Base-by-base conservation (phyloP, 495 filamentous ascomycete genomes). In the Penicilliopsis zonata region DNA sequence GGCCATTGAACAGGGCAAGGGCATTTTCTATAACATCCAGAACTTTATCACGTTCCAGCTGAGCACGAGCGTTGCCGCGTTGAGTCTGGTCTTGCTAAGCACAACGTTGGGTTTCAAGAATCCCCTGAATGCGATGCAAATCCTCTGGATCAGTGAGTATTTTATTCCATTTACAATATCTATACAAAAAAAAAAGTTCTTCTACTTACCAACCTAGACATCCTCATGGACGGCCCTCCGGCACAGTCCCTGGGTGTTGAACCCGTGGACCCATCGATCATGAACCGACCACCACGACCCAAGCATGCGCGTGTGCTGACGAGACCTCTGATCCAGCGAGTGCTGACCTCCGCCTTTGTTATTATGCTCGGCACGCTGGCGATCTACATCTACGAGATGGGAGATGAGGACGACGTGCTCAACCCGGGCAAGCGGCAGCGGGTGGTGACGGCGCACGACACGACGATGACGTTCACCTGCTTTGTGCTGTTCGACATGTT, bases 401-500 rank as follows among this genome's bases (percentile, higher is more conserved):
- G 72, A 15, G 82, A 88, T 42, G 42, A 47, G 8, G 48, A 53
- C 33, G 54, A 58, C 29, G 42, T 41, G 9, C 34, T 48, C 3
- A 52, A 52, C 9, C 33, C 59, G 2, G 59, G 53, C 18, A 61
- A 64, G 30, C 53, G 50, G 9, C 59, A 63, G 13, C 53, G 85
- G 29, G 59, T 75, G 28, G 80, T 95, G 31, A 93, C 76, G 8
- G 83, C 80, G 18, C 85, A 92, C 46, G 90, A 98, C 61, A 98
- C 90, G 10, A 98, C 90, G 36, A 94, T 95, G 85, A 98, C 90
- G 1, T 98, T 98, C 53, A 98, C 90, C 13, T 92, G 84, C 57
- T 98, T 98, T 47, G 90, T 98, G 14, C 67, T 96, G 16, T 98
- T 94, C 53, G 90, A 98, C 62, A 96, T 98, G 90, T 92, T 94